phyloP scores from a whole-genome alignment of 768 basidiomycete genomes.

The Amanita pseudoporphyria region DNA sequence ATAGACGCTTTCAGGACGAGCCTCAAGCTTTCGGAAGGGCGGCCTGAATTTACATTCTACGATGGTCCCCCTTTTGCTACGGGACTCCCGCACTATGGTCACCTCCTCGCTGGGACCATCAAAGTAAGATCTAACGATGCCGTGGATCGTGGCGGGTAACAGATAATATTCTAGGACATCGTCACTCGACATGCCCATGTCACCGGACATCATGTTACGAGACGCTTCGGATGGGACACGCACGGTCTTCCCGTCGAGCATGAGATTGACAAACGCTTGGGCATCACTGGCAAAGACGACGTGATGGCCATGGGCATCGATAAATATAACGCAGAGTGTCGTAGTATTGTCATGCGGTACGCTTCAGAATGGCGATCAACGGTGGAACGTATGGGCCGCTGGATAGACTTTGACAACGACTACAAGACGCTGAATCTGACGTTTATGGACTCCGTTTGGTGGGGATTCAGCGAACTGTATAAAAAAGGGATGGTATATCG shows the following conservation, averaged over 20 bases:
- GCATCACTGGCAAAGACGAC: conserved; percentile 87
- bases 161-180: conserved; percentile 60
- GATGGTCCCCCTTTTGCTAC: conserved; percentile 98
- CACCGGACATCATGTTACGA: conserved; percentile 84
- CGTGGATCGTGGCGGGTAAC: not conserved
- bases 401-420: conserved; percentile 99
- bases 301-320: conserved; percentile 94
- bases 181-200: conserved; percentile 94
- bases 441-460: conserved; percentile 99
- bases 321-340: conserved; percentile 95
- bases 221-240: conserved; percentile 98
- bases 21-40: conserved; percentile 84
- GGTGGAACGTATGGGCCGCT: conserved; percentile 96
- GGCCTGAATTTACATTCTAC: conserved; percentile 90
- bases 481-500: conserved; percentile 89
- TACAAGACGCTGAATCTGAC: conserved; percentile 93
- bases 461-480: conserved; percentile 95
- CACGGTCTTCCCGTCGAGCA: conserved; percentile 98
- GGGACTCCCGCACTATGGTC: conserved; percentile 93
- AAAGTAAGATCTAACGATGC: conserved; percentile 44
- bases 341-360: conserved; percentile 96
- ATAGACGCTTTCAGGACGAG: conserved; percentile 98
- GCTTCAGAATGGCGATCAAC: conserved; percentile 89
- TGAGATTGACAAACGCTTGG: conserved; percentile 95
- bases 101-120: conserved; percentile 87